Conservation (phyloP, 1,284 basidiomycete genomes). For the Kwoniella shivajii region DNA sequence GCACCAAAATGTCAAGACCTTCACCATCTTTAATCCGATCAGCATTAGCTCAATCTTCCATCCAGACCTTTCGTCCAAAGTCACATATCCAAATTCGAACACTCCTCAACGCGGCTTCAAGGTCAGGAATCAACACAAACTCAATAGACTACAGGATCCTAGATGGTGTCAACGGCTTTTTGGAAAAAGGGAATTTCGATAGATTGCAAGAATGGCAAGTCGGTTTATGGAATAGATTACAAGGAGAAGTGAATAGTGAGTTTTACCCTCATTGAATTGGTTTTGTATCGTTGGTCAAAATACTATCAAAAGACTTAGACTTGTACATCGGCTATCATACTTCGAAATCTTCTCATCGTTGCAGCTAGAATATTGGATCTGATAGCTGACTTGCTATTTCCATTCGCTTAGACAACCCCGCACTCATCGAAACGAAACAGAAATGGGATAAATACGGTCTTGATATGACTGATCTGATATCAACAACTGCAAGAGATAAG, state of each 20-base stretch:
- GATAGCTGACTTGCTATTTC: background rate
- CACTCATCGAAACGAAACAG: conserved; percentile 38
- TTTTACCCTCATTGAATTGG: too few species aligned
- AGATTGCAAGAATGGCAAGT: conserved; percentile 48
- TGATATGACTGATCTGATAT: conserved; percentile 58
- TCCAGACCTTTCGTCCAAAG: background rate
- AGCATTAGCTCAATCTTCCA: background rate
- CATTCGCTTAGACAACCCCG: conserved; percentile 33
- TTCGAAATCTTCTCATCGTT: too few species aligned
- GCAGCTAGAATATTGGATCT: too few species aligned
- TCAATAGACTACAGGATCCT: conserved; percentile 46
- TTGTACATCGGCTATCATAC: too few species aligned
- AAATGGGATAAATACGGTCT: conserved; percentile 48
- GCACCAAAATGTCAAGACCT: conserved; percentile 7
- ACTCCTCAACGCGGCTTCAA: conserved; percentile 7
- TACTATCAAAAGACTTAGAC: too few species aligned
- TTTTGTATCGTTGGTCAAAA: too few species aligned
- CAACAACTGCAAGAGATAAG: conserved; percentile 68
- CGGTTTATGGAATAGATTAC: conserved; percentile 49
- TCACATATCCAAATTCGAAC: background rate
- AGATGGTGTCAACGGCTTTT: conserved; percentile 38
- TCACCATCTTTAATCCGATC: conserved; percentile 10
- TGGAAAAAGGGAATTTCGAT: conserved; percentile 39
- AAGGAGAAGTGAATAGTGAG: conserved; percentile 51
- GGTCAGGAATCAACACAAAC: conserved; percentile 20